phyloP scores from a whole-genome alignment of 2,329 filamentous ascomycete genomes.

The Exophiala phaeomuriformis region DNA sequence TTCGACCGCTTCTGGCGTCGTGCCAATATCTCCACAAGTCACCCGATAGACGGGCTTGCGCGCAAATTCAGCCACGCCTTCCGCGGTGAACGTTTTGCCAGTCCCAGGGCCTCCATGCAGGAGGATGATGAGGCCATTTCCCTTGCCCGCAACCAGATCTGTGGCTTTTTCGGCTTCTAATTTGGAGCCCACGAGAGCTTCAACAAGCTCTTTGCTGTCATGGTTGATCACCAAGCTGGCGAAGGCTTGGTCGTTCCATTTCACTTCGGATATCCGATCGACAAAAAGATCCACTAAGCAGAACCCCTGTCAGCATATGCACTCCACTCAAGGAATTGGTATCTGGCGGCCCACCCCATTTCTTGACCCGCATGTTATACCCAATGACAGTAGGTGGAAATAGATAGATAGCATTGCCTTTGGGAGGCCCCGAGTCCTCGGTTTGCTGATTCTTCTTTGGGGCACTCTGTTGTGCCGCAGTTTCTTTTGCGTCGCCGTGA shows the following conservation, averaged over 20 bases:
- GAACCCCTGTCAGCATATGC: too few species aligned
- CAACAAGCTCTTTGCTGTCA: conserved; percentile 33
- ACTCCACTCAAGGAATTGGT: too few species aligned
- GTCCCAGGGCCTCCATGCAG: conserved; percentile 36
- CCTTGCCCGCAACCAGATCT: conserved; percentile 35
- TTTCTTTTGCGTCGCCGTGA: not conserved
- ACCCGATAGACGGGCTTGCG: conserved; percentile 37
- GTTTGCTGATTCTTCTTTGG: not conserved
- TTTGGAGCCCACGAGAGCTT: conserved; percentile 28
- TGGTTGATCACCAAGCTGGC: conserved; percentile 2
- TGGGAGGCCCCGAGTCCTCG: conserved; percentile 8
- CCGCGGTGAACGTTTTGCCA: conserved; percentile 38
- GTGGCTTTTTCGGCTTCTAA: conserved; percentile 24
- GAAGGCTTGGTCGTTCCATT: conserved; percentile 16
- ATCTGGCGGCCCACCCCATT: conserved; percentile 1
- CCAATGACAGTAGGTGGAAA: conserved; percentile 9
- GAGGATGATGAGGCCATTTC: conserved; percentile 33
- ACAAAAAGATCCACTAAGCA: conserved; percentile 3
- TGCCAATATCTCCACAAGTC: conserved; percentile 38
- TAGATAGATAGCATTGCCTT: conserved; percentile 4
- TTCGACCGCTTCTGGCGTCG: conserved; percentile 33
- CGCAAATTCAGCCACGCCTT: conserved; percentile 36
- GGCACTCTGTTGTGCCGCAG: too few species aligned
- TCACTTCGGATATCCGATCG: conserved; percentile 4
- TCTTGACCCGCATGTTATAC: conserved; percentile 9